These are phyloP conservation scores for Kluyveromyces sp. DNA, from an alignment of 1,139 yeast genomes.

Conservation along the genomic window DNA sequence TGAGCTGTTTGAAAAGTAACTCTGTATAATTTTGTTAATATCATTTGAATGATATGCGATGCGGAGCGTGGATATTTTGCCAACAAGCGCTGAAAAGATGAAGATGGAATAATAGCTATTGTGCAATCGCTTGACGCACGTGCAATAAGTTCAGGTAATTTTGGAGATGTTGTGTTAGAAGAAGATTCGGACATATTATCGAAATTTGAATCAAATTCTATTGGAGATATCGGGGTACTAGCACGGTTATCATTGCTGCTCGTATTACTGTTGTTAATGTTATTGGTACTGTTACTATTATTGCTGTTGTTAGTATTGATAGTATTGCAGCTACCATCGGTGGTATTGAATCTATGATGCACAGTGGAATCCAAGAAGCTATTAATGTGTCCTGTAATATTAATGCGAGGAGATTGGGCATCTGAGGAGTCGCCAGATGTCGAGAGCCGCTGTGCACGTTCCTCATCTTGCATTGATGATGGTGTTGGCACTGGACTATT, in stretches of 20 bases:
- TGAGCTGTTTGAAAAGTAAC: slow-evolving; percentile 91
- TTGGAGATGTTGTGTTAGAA: neutral
- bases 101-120: slow-evolving; percentile 83
- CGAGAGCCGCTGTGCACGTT: neutral
- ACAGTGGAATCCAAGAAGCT: slow-evolving; percentile 1
- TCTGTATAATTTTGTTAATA: slow-evolving; percentile 74
- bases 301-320: too few relatives aligned
- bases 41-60: slow-evolving; percentile 90
- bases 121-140: slow-evolving; percentile 51
- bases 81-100: slow-evolving; percentile 69
- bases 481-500: slow-evolving; percentile 24
- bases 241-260: neutral
- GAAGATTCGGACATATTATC: slow-evolving; percentile 1
- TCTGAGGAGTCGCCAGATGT: neutral
- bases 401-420: neutral
- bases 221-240: neutral
- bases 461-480: neutral
- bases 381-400: neutral
- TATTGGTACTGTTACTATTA: too few relatives aligned
- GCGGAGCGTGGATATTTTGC: slow-evolving; percentile 79
- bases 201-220: slow-evolving; percentile 7
- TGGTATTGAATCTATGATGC: neutral
- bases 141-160: slow-evolving; percentile 33
- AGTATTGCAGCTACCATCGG: neutral
- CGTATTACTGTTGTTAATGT: too few relatives aligned